Evolutionary conservation across 805 yeast genomes (phyloP).

Genomic region (Nakazawaea laoshanensis): DNA sequence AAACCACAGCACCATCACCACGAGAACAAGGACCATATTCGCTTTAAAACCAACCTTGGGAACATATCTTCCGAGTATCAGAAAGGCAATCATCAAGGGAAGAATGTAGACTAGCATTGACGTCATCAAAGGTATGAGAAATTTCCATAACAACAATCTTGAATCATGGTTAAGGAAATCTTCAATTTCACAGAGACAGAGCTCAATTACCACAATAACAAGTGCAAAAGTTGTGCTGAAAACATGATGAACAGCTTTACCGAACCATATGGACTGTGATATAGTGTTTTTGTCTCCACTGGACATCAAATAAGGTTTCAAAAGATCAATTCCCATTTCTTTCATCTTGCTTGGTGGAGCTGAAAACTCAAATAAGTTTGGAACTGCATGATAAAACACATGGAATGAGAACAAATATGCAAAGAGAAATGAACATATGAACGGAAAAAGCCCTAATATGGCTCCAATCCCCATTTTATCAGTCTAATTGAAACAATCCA

Average conservation of each 20-base stretch:
- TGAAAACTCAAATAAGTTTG: constrained; percentile 11
- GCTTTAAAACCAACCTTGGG: constrained; percentile 10
- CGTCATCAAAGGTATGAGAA: constrained; percentile 29
- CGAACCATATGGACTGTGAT: not conserved
- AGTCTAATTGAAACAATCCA: too few relatives aligned
- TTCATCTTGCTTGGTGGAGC: constrained; percentile 7
- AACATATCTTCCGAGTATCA: constrained; percentile 23
- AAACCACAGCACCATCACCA: constrained; percentile 9
- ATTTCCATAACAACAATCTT: constrained; percentile 26
- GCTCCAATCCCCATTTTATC: constrained; percentile 4
- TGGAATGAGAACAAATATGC: constrained; percentile 7
- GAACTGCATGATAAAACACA: constrained; percentile 9
- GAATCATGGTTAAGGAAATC: constrained; percentile 16
- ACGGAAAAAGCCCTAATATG: constrained; percentile 12
- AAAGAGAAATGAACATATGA: constrained; percentile 6
- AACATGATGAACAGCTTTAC: constrained; percentile 6
- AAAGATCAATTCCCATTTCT: constrained; percentile 12
- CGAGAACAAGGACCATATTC: not conserved
- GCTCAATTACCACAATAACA: constrained; percentile 18
- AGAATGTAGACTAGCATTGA: constrained; percentile 30
- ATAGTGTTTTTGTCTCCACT: too few relatives aligned
- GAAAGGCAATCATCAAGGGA: constrained; percentile 27
- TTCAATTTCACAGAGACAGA: constrained; percentile 21
- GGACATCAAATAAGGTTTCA: constrained; percentile 11
- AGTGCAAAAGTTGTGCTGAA: constrained; percentile 16